Conservation (phyloP, 495 filamentous ascomycete species). For the Hypomontagnella monticulosa region DNA sequence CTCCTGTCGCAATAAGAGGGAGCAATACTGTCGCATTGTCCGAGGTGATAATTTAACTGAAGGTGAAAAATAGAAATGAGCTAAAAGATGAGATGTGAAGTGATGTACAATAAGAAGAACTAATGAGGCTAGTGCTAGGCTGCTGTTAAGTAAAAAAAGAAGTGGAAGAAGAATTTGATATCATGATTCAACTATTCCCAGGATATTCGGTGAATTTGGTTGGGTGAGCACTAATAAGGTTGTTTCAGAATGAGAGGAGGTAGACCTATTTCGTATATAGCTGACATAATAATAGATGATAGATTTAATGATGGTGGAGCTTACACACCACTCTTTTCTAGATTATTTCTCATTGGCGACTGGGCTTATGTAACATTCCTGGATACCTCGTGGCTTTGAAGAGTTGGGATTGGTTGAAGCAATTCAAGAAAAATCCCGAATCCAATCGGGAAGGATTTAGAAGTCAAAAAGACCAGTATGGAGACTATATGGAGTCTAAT, state of each 20-base stretch:
- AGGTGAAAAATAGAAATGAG: constrained; percentile 1
- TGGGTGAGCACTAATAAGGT: constrained; percentile 7
- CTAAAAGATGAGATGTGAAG: constrained; percentile 1
- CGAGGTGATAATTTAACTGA: not conserved
- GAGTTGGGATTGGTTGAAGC: constrained; percentile 28
- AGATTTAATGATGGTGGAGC: not conserved
- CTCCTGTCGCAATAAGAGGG: constrained; percentile 23
- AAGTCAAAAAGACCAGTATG: constrained; percentile 20
- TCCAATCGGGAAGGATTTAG: constrained; percentile 43
- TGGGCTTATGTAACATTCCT: constrained; percentile 32
- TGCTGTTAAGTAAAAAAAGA: not conserved
- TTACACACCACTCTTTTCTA: not conserved
- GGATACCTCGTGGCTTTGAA: constrained; percentile 36
- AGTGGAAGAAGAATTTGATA: not conserved
- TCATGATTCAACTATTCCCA: not conserved
- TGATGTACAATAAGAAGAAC: too few species aligned
- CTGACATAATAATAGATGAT: constrained; percentile 16
- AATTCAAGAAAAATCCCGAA: constrained; percentile 35
- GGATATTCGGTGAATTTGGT: not conserved
- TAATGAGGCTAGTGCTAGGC: not conserved
- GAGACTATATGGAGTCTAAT: too few species aligned
- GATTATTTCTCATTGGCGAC: constrained; percentile 13
- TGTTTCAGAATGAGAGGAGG: not conserved
- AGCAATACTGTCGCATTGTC: constrained; percentile 6
- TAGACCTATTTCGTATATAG: not conserved